A percentile compares a stretch with the other conserved stretches of the same genome.
Evolutionary conservation across 2,329 filamentous ascomycete species (phyloP).

Genomic region (Sporothrix humicola): DNA sequence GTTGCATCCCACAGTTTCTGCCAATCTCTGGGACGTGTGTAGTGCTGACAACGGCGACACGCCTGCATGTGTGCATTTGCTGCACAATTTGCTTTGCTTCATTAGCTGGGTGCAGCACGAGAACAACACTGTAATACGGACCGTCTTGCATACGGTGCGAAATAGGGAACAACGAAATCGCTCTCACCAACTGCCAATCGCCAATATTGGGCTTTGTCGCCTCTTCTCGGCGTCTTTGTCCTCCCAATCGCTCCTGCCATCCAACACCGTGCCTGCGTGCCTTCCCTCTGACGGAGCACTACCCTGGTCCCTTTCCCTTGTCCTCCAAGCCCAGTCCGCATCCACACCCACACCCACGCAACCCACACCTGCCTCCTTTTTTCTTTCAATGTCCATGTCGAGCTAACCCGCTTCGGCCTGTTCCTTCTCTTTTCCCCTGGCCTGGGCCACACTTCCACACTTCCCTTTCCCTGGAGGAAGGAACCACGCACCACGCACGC

Average conservation of each 20-base stretch:
- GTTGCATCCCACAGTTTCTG: not conserved
- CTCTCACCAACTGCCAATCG: not conserved
- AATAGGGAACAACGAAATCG: not conserved
- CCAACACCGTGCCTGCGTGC: slow-evolving; percentile 20
- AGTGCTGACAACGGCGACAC: not conserved
- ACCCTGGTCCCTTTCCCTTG: slow-evolving; percentile 24
- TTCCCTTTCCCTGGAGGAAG: not conserved
- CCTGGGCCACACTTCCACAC: not conserved
- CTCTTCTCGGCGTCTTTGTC: slow-evolving; percentile 25
- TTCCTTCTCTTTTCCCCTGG: not conserved
- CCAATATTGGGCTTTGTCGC: not conserved
- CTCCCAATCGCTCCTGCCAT: not conserved
- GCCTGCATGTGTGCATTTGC: not conserved
- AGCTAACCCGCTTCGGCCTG: slow-evolving; percentile 31
- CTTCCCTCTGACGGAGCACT: slow-evolving; percentile 12
- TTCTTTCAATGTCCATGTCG: not conserved
- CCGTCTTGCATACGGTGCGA: slow-evolving; percentile 2
- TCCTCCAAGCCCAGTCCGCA: slow-evolving; percentile 21
- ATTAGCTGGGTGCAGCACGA: slow-evolving; percentile 13
- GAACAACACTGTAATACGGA: slow-evolving; percentile 19
- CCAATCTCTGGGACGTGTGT: slow-evolving; percentile 1
- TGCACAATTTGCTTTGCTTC: not conserved
- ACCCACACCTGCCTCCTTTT: slow-evolving; percentile 27
- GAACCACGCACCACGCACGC: not conserved
- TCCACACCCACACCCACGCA: slow-evolving; percentile 19